These are phyloP conservation scores for Mycogone perniciosa DNA, from an alignment of 2,329 filamentous ascomycete species.

Conservation along the genomic window DNA sequence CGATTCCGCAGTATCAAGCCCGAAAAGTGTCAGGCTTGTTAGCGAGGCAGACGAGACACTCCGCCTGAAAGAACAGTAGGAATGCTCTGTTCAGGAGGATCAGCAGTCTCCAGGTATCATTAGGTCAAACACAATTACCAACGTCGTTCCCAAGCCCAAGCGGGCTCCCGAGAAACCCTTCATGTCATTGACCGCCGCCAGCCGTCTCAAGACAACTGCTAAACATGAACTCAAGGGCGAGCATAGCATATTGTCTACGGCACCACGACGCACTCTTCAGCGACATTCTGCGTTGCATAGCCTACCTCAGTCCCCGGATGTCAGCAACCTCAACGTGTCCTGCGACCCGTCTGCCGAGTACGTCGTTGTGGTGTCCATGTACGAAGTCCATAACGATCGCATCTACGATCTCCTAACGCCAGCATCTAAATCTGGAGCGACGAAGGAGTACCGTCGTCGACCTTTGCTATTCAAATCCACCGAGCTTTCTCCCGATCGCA, in stretches of 20 bases:
- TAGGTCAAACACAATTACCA: constrained; percentile 18
- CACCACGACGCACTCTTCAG: constrained; percentile 57
- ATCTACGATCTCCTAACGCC: constrained; percentile 87
- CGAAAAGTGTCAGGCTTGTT: constrained; percentile 42
- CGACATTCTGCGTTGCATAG: constrained; percentile 49
- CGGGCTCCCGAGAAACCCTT: constrained; percentile 25
- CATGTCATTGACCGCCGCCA: constrained; percentile 42
- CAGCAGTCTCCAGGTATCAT: constrained; percentile 14
- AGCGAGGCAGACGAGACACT: constrained; percentile 21
- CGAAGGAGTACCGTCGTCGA: constrained; percentile 67
- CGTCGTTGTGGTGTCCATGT: constrained; percentile 89
- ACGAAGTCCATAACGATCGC: constrained; percentile 97
- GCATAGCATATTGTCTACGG: constrained; percentile 39
- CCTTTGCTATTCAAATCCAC: constrained; percentile 88
- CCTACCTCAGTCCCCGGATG: constrained; percentile 67
- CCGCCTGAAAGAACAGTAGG: constrained; percentile 25
- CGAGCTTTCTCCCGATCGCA: constrained; percentile 80
- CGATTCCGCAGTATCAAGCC: constrained; percentile 24
- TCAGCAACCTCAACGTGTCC: constrained; percentile 62
- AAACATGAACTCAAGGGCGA: constrained; percentile 46
- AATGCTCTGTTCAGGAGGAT: constrained; percentile 18
- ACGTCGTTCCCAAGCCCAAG: constrained; percentile 27
- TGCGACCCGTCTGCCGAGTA: constrained; percentile 64
- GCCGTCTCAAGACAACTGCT: constrained; percentile 40
- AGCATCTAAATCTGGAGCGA: constrained; percentile 50